A percentile compares a stretch with the other conserved stretches of the same genome.
These are phyloP conservation scores for Suillus occidentalis DNA, from an alignment of 768 basidiomycete genomes.

Conservation along the genomic window DNA sequence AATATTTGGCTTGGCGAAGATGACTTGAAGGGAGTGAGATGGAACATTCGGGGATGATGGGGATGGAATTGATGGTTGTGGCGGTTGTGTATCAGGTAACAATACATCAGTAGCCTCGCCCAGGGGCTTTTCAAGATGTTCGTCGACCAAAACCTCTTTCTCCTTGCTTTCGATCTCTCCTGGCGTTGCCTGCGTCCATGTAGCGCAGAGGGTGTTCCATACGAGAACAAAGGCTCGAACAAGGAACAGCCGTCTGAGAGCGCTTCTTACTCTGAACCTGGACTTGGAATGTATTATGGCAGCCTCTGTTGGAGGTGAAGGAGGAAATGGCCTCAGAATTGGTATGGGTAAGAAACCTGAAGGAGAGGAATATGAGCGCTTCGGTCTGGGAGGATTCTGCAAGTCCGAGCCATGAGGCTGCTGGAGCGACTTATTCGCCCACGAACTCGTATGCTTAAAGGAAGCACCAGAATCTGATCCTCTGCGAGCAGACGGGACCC, in stretches of 20 bases:
- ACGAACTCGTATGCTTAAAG: constrained; percentile 53
- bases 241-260: constrained; percentile 63
- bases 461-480: constrained; percentile 27
- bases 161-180: constrained; percentile 23
- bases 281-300: constrained; percentile 37
- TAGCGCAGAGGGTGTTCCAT: constrained; percentile 67
- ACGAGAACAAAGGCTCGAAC: constrained; percentile 66
- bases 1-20: constrained; percentile 14
- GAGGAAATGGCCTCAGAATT: constrained; percentile 22
- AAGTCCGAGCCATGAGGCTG: constrained; percentile 33
- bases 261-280: constrained; percentile 38
- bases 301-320: constrained; percentile 31
- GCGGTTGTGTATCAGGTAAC: constrained; percentile 20
- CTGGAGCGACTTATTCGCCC: constrained; percentile 56
- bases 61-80: constrained; percentile 28
- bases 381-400: constrained; percentile 36
- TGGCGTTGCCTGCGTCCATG: constrained; percentile 50
- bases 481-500: constrained; percentile 23
- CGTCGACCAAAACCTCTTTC: constrained; percentile 9
- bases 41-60: constrained; percentile 22
- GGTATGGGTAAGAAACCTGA: constrained; percentile 45
- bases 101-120: constrained; percentile 17
- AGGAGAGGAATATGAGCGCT: constrained; percentile 67
- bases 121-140: constrained; percentile 11
- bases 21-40: constrained; percentile 10